Evolutionary conservation across 2,329 filamentous ascomycete species (phyloP), one percentile per base, ranked within the genome.

Genomic region (Gliomastix tumulicola): DNA sequence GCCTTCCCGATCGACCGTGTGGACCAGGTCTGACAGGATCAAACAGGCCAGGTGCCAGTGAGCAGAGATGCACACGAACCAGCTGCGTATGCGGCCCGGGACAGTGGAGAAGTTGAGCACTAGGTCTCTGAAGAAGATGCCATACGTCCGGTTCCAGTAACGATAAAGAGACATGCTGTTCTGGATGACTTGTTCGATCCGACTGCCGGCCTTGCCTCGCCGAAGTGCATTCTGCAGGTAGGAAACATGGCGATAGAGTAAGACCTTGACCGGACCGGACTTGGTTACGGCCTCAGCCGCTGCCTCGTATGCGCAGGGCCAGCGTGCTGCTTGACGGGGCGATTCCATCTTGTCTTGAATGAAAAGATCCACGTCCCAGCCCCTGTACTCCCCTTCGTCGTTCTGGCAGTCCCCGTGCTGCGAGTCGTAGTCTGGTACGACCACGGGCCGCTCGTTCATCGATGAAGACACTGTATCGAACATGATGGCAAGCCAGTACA

Each of bases 401-500:
- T 37, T 3, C 23, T 37, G 32, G 5, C 15, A 9, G 5, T 37
- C 4, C 7, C 30, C 19, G 36, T 55, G 57, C 22, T 60, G 57
- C 32, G 58, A 60, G 32, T 62, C 58, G n/a, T 62, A 57, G 31
- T 63, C 61, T 2, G 53, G 47, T 3, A 65, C 51, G 0, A 59
- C 57, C 5, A 63, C 49, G 0, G 59, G 47, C 28, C 56, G 11
- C 42, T 52, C 31, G 50, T 68, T 62, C 59, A 77, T 71, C 2
- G 71, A 71, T 0, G 74, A 64, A 0, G 69, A 72, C 9, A 76
- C 51, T 0, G 73, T 77, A 44, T 77, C 74, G 35, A 75, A 72
- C 73, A 77, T 78, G 31, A 76, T 57, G 0, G 68, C 68, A n/a
- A 79, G 55, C 74, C 74, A 79, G 45, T 71, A 76, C 4, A 78